Percentiles rank a stretch among this genome's conserved stretches.
phyloP scores from a whole-genome alignment of 75 land plant genomes.

The Picea sitchensis region DNA sequence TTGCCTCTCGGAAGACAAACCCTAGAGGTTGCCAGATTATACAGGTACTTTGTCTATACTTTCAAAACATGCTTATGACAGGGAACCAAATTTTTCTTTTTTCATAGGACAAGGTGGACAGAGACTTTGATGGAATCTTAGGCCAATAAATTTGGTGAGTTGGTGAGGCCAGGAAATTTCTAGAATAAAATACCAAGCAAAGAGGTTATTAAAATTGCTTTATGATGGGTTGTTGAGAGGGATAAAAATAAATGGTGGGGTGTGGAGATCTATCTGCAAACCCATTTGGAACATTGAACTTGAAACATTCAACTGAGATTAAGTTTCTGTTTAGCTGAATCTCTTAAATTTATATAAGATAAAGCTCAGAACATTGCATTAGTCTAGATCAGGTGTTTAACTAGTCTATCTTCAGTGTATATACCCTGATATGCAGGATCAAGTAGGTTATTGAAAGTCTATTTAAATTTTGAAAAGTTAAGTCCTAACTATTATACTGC shows the following conservation, averaged over 20 bases:
- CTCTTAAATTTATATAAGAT: background rate
- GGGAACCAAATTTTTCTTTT: background rate
- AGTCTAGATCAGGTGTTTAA: too few species aligned
- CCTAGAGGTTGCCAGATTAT: slow-evolving; percentile 25
- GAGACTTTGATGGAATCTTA: background rate
- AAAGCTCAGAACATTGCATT: background rate
- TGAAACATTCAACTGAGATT: background rate
- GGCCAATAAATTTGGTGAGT: background rate
- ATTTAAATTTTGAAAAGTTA: too few species aligned
- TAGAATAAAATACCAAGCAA: background rate
- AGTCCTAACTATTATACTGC: too few species aligned
- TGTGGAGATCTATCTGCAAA: background rate
- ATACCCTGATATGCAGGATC: too few species aligned
- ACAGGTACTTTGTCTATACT: slow-evolving; percentile 19
- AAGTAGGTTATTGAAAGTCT: too few species aligned
- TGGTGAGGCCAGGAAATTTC: background rate
- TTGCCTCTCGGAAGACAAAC: slow-evolving; percentile 31
- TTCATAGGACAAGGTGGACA: background rate
- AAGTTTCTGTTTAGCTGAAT: background rate
- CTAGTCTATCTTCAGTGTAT: too few species aligned
- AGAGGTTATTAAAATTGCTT: background rate
- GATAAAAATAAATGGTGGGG: background rate
- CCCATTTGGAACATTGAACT: background rate
- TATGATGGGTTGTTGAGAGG: background rate
- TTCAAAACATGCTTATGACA: background rate